Percentiles rank a stretch among this genome's conserved stretches.
Evolutionary conservation across 1,139 yeast genomes (phyloP).

Genomic region (Geotrichum histeridarum): DNA sequence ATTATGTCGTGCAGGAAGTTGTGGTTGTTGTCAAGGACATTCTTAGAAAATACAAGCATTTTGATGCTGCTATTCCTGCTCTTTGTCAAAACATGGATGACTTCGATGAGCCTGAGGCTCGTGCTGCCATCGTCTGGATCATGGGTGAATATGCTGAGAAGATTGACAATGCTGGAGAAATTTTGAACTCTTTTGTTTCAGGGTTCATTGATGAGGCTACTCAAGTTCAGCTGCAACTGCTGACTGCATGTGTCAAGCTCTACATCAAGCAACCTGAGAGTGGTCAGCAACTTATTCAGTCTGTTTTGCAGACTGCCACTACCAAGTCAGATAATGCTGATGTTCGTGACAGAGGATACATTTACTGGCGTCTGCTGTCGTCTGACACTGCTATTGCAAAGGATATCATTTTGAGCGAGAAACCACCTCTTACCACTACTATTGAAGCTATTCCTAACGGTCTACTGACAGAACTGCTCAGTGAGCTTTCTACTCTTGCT

Average conservation of each 20-base stretch:
- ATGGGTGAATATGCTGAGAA: conserved; percentile 82
- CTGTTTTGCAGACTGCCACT: conserved; percentile 70
- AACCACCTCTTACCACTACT: conserved; percentile 69
- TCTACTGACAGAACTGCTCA: conserved; percentile 59
- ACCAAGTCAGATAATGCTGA: conserved; percentile 83
- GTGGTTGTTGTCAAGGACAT: conserved; percentile 70
- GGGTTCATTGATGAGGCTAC: conserved; percentile 71
- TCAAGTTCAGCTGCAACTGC: conserved; percentile 65
- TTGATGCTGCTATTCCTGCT: conserved; percentile 65
- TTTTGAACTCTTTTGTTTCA: conserved; percentile 49
- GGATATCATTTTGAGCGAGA: conserved; percentile 52
- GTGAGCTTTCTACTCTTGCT: conserved; percentile 79
- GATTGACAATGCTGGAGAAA: conserved; percentile 50
- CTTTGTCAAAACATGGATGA: conserved; percentile 57
- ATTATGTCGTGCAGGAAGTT: conserved; percentile 74
- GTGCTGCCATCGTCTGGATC: conserved; percentile 81
- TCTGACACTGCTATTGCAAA: conserved; percentile 47
- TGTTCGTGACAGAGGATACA: conserved; percentile 87
- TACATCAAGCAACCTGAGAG: conserved; percentile 49
- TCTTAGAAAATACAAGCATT: conserved; percentile 65
- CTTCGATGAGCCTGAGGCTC: conserved; percentile 56
- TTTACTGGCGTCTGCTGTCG: conserved; percentile 89
- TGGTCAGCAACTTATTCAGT: conserved; percentile 55
- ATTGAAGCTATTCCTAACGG: conserved; percentile 66
- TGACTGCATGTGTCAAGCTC: conserved; percentile 76